These are phyloP conservation scores for Termitomyces sp. DNA, from an alignment of 768 basidiomycete species.

Conservation along the genomic window DNA sequence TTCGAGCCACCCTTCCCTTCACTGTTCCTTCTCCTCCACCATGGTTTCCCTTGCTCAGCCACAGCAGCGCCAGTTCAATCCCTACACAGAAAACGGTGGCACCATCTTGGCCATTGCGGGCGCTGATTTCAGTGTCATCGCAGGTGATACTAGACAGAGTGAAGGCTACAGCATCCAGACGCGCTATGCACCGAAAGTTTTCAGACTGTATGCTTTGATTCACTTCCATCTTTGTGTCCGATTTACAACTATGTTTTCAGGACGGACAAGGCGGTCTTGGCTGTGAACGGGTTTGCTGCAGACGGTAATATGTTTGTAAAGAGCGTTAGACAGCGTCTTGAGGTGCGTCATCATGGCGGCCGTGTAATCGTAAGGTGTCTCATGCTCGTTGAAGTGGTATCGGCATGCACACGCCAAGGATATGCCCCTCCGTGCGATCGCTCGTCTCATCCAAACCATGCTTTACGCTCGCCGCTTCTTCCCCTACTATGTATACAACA, in stretches of 20 bases:
- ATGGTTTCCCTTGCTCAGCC: constrained; percentile 35
- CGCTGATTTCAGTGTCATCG: constrained; percentile 89
- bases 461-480: constrained; percentile 95
- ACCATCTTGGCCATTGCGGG: constrained; percentile 97
- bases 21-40: constrained; percentile 19
- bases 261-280: constrained; percentile 89
- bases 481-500: constrained; percentile 97
- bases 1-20: constrained; percentile 17
- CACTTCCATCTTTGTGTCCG: neutral
- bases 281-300: constrained; percentile 96
- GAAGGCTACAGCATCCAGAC: constrained; percentile 99
- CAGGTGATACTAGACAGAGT: constrained; percentile 94
- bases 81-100: constrained; percentile 92
- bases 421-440: constrained; percentile 95
- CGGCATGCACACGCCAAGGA: constrained; percentile 95
- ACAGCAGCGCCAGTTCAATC: constrained; percentile 72
- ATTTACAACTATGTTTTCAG: constrained; percentile 35
- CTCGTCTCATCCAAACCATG: constrained; percentile 98
- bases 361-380: neutral
- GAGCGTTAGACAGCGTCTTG: constrained; percentile 90
- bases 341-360: constrained; percentile 51
- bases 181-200: constrained; percentile 94
- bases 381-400: constrained; percentile 72
- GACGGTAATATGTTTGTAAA: constrained; percentile 99
- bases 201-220: constrained; percentile 68